These are phyloP conservation scores for Xylaria sp. DNA, from an alignment of 2,329 filamentous ascomycete species.

Conservation along the genomic window DNA sequence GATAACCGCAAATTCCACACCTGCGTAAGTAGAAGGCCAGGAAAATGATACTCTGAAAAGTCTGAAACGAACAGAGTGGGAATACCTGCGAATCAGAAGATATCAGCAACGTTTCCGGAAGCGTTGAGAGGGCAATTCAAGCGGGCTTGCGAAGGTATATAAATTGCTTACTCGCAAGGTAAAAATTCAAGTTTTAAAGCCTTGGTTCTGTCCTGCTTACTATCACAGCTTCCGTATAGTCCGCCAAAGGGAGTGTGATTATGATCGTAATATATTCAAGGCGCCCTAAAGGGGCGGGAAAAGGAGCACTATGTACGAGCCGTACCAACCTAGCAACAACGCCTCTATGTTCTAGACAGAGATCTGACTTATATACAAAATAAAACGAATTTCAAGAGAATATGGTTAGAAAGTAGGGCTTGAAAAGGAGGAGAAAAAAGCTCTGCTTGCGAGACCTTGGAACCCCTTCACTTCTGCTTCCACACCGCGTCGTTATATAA, in stretches of 20 bases:
- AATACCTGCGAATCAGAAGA: neutral
- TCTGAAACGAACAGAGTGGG: neutral
- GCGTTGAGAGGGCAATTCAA: neutral
- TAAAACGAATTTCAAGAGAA: slow-evolving; percentile 14
- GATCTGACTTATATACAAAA: slow-evolving; percentile 31
- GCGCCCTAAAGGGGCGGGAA: neutral
- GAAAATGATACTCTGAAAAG: too few relatives aligned
- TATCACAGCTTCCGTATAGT: neutral
- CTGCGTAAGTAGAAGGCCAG: neutral
- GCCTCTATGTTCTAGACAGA: slow-evolving; percentile 37
- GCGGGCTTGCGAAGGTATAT: neutral
- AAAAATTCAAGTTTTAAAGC: neutral
- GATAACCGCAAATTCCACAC: neutral
- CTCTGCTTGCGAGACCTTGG: slow-evolving; percentile 9
- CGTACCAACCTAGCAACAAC: slow-evolving; percentile 24
- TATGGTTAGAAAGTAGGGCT: neutral
- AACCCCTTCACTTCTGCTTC: slow-evolving; percentile 13
- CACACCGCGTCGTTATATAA: slow-evolving; percentile 13
- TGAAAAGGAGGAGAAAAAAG: neutral
- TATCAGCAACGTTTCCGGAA: neutral
- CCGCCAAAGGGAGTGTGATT: neutral
- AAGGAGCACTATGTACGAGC: slow-evolving; percentile 3
- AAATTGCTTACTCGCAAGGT: neutral
- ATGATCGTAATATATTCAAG: slow-evolving; percentile 24
- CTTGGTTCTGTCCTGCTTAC: too few relatives aligned